Conservation (phyloP, 345 rosid genomes). For the Capsella bursapastoris region DNA sequence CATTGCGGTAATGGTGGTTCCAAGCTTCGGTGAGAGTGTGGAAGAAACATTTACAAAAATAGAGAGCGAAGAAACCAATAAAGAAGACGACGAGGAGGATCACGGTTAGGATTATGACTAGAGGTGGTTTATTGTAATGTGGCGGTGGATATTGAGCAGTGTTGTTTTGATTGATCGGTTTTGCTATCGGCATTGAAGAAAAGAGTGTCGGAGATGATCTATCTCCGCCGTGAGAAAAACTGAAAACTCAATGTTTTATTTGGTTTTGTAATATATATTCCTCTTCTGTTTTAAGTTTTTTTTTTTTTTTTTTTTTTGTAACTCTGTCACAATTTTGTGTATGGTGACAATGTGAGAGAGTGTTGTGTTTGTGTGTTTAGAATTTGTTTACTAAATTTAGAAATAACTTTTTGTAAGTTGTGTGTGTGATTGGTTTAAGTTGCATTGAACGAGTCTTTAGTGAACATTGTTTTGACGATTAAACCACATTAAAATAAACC, state of each 20-base stretch:
- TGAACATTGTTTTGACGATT: slow-evolving; percentile 31
- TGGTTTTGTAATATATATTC: slow-evolving; percentile 14
- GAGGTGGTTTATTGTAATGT: slow-evolving; percentile 47
- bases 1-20: slow-evolving; percentile 44
- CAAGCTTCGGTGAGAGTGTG: slow-evolving; percentile 49
- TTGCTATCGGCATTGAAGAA: slow-evolving; percentile 48
- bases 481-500: slow-evolving; percentile 3
- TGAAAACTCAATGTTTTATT: slow-evolving; percentile 13
- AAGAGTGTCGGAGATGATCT: slow-evolving; percentile 54
- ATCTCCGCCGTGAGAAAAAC: slow-evolving; percentile 46
- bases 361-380: slow-evolving; percentile 27
- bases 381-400: slow-evolving; percentile 42
- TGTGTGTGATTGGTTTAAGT: slow-evolving; percentile 33
- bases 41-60: slow-evolving; percentile 63
- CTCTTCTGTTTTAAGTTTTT: neutral
- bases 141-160: slow-evolving; percentile 4
- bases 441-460: slow-evolving; percentile 47
- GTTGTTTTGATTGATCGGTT: slow-evolving; percentile 3
- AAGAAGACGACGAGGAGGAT: slow-evolving; percentile 65
- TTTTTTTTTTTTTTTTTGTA: neutral
- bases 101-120: slow-evolving; percentile 54
- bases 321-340: neutral
- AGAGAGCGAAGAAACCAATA: slow-evolving; percentile 63
- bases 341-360: slow-evolving; percentile 8
- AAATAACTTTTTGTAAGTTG: slow-evolving; percentile 28